Conservation (phyloP, 2,329 filamentous ascomycete genomes). For the Orbilia blumenaviensis region DNA sequence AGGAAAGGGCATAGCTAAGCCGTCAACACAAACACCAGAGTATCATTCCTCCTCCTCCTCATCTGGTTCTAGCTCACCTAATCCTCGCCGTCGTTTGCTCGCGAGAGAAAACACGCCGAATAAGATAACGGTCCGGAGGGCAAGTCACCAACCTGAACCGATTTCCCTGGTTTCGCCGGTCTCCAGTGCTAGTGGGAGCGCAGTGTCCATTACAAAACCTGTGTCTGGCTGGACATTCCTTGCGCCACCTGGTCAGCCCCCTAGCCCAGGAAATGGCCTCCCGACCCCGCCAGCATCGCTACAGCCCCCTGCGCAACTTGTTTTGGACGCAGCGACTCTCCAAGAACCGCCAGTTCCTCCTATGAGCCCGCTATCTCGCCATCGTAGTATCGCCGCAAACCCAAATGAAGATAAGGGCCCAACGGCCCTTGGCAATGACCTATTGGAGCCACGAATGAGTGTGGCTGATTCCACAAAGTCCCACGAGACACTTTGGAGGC, state of each 20-base stretch:
- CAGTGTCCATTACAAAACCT: slow-evolving; percentile 17
- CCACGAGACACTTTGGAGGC: slow-evolving; percentile 44
- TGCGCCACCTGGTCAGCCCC: slow-evolving; percentile 3
- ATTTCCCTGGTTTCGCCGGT: neutral
- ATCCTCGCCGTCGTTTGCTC: slow-evolving; percentile 21
- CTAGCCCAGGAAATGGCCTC: neutral
- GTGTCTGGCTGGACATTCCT: slow-evolving; percentile 34
- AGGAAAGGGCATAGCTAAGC: neutral
- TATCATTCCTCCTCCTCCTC: slow-evolving; percentile 23
- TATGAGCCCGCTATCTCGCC: neutral
- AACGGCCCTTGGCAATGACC: neutral
- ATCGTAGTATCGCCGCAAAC: slow-evolving; percentile 19
- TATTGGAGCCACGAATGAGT: slow-evolving; percentile 30
- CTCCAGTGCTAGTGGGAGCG: slow-evolving; percentile 21
- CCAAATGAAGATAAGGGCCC: neutral
- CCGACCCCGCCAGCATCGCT: neutral
- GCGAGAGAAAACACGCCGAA: slow-evolving; percentile 12
- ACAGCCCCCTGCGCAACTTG: neutral
- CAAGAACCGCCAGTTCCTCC: neutral
- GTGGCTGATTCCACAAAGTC: slow-evolving; percentile 38
- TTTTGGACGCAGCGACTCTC: neutral
- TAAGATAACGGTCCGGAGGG: slow-evolving; percentile 32
- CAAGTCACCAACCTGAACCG: slow-evolving; percentile 16
- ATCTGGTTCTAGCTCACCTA: slow-evolving; percentile 23
- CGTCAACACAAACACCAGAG: neutral